These are phyloP conservation scores for Quercus tomentella DNA, from an alignment of 331 rosid species.

Conservation along the genomic window DNA sequence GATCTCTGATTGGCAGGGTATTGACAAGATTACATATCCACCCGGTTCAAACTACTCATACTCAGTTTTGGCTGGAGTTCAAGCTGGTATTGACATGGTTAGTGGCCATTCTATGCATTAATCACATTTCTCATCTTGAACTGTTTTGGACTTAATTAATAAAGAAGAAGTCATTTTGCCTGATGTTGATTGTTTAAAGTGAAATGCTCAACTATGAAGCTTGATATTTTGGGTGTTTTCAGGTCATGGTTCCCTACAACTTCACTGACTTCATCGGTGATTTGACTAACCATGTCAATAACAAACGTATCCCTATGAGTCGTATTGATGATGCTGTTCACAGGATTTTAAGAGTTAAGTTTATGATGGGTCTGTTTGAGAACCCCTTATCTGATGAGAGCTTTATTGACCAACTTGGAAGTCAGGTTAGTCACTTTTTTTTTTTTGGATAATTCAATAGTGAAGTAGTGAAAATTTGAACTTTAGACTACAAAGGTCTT, in stretches of 20 bases:
- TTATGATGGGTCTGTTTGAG: conserved; percentile 26
- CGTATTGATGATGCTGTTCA: conserved; percentile 31
- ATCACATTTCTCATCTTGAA: background rate
- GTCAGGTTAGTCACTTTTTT: background rate
- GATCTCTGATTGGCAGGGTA: conserved; percentile 29
- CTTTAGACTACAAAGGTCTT: too few species aligned
- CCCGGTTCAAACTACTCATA: conserved; percentile 15
- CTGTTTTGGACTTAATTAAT: too few species aligned
- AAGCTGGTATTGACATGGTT: conserved; percentile 41
- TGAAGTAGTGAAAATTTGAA: too few species aligned
- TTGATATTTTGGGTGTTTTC: background rate
- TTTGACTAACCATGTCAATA: conserved; percentile 11
- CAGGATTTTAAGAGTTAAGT: conserved; percentile 26
- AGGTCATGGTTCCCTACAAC: conserved; percentile 31
- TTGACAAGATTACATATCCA: conserved; percentile 20
- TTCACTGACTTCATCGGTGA: background rate
- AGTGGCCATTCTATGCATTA: background rate
- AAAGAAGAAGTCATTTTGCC: too few species aligned
- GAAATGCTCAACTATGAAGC: background rate
- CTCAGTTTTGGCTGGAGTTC: conserved; percentile 23
- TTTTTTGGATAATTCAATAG: too few species aligned
- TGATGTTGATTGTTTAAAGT: background rate
- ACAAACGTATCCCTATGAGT: conserved; percentile 5
- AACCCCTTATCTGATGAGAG: conserved; percentile 18
- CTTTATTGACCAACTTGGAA: conserved; percentile 20